Percentiles rank a stretch among this genome's conserved stretches.
Evolutionary conservation across 179 eudicot genomes (phyloP).

Genomic region (Beta lomatogona): DNA sequence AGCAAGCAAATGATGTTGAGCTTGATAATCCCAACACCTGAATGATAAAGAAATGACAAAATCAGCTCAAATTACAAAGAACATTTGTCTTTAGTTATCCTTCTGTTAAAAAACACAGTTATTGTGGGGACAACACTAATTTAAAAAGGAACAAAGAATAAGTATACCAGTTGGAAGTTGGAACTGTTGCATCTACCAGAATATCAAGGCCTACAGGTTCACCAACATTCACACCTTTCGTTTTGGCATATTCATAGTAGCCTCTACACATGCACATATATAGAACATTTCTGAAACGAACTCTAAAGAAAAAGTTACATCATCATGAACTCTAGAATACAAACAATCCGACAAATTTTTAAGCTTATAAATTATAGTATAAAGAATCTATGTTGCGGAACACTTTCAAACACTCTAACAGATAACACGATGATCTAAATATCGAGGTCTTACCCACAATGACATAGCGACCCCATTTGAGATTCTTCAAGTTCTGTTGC

Average conservation of each 20-base stretch:
- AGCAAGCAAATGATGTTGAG: conserved; percentile 96
- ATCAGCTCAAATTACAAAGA: background rate
- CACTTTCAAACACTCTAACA: too few relatives aligned
- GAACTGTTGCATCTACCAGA: conserved; percentile 92
- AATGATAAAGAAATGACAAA: conserved; percentile 4
- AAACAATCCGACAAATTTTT: background rate
- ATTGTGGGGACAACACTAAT: background rate
- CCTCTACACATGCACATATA: conserved; percentile 73
- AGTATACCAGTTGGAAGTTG: conserved; percentile 53
- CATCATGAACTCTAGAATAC: background rate
- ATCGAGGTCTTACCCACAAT: conserved; percentile 73
- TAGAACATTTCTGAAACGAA: conserved; percentile 2
- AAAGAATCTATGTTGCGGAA: too few relatives aligned
- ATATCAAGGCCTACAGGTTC: conserved; percentile 85
- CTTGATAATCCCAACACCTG: conserved; percentile 92
- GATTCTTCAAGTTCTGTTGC: conserved; percentile 90
- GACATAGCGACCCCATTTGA: conserved; percentile 91
- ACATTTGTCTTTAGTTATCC: background rate
- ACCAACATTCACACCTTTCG: conserved; percentile 73
- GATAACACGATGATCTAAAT: too few relatives aligned
- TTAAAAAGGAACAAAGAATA: background rate
- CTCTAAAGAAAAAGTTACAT: background rate
- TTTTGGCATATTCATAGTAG: conserved; percentile 71
- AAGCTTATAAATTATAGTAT: too few relatives aligned
- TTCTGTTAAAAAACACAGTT: background rate